Base-by-base conservation (phyloP, 192 early-diverging fungal species). In the Polychytrium aggregatum region DNA sequence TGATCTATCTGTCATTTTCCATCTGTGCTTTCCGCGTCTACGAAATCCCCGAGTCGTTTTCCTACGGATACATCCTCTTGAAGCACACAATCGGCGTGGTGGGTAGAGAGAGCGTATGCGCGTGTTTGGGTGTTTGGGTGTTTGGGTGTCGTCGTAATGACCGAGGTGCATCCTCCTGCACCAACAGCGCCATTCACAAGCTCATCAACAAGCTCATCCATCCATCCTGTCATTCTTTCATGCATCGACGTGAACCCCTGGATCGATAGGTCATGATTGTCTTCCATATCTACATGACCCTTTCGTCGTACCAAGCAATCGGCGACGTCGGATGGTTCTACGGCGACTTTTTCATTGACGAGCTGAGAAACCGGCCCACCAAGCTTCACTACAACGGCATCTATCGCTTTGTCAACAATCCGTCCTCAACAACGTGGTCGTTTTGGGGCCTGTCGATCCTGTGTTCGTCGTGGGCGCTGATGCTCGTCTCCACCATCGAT, bases 321-420 rank as follows among this genome's bases (percentile, higher is more conserved):
- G 92, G 95, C 41, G 87, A 92, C 53, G 89, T 88, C 69, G 95
- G 92, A 2, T 98, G 91, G 91, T 98, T 98, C 68, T 95, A 96
- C 59, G 92, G 89, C 39, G 94, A 96, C 56, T 94, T 94, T 54
- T 93, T 97, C 69, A 78, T 92, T 44, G 88, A 88, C 59, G 80
- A 83, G 31, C 53, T 66, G 4, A 43, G 29, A 14, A 30, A 44
- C 26, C 28, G 25, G 40, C 44, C 46, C 31, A 48, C 39, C 43
- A 52, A 56, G 17, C 53, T 48, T 14, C 78, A 84, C 46, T 93
- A 94, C 63, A 90, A 82, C 24, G 94, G 94, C 20, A 83, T 95
- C 44, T 97, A 92, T 68, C 76, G 85, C 59, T 97, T 87, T 45
- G 67, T 95, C 21, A 90, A 97, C 62, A 89, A 95, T 64, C 92